Conservation (phyloP, 805 yeast species). For the Myxozyma udenii region DNA sequence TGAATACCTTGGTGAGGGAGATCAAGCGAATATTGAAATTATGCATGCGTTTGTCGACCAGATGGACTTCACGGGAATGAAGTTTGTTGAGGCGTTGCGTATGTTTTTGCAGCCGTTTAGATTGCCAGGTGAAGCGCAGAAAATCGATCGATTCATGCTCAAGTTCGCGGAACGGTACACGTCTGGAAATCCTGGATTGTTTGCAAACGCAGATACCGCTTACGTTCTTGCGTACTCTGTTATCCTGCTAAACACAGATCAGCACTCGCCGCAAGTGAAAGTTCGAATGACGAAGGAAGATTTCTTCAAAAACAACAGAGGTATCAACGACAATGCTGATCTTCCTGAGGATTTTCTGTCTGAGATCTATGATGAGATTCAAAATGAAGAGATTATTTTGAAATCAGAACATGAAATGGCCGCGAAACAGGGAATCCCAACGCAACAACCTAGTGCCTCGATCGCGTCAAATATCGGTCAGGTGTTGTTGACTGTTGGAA, state of each 20-base stretch:
- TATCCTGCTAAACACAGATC: conserved; percentile 90
- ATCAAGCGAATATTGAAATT: conserved; percentile 66
- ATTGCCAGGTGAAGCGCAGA: conserved; percentile 97
- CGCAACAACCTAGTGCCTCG: conserved; percentile 36
- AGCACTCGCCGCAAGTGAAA: conserved; percentile 88
- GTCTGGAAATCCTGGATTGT: conserved; percentile 81
- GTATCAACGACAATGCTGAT: conserved; percentile 88
- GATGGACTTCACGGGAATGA: conserved; percentile 66
- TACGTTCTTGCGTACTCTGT: conserved; percentile 87
- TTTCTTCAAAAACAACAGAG: conserved; percentile 80
- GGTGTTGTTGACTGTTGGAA: conserved; percentile 50
- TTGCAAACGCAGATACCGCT: conserved; percentile 73
- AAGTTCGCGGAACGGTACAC: conserved; percentile 92
- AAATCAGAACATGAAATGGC: conserved; percentile 94
- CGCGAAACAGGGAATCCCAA: conserved; percentile 57
- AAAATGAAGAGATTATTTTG: conserved; percentile 78
- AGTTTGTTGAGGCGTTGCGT: conserved; percentile 84
- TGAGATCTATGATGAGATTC: conserved; percentile 73
- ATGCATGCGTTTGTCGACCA: conserved; percentile 93
- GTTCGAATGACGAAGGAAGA: conserved; percentile 85
- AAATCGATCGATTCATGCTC: conserved; percentile 93
- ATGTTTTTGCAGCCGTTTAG: conserved; percentile 81
- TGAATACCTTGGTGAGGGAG: conserved; percentile 88
- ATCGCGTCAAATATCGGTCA: conserved; percentile 39
- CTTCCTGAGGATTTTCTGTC: conserved; percentile 70